Base-by-base conservation (phyloP, 2,329 filamentous ascomycete species). In the Macrophomina phaseolina region DNA sequence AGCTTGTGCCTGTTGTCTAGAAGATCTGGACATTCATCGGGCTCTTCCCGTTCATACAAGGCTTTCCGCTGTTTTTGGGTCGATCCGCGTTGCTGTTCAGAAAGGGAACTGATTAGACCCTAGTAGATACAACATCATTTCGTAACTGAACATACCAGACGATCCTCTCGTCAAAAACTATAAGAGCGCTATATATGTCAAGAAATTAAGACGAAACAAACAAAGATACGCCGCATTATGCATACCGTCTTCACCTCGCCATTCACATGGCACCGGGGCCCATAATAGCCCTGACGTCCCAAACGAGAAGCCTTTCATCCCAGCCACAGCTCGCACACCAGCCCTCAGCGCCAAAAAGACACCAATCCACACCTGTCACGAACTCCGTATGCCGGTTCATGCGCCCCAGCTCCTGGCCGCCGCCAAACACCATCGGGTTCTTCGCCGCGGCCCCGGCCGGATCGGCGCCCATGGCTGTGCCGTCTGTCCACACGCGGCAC, bases 341-440 rank as follows among this genome's bases (percentile, higher is more conserved):
- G 5, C 95, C 95, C 70, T 97, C 94, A 30, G 89, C 91, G 4
- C 95, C 95, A 78, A 99, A 99, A 52, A 99, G 80, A 80, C 95
- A 99, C 95, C 96, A 99, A 78, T 99, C 95, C 0, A 98, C 91
- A 7, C 95, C 95, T 3, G 93, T 97, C 9, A 91, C 93, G 74
- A 99, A 99, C 81, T 99, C 95, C 0, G 94, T 97, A 78, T 99
- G 95, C 18, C 89, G 82, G 67, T 92, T 93, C 94, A 99, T 97
- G 46, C 93, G 81, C 3, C 93, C 94, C 72, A 97, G 81, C 78
- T 97, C 90, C 30, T 85, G 82, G 1, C 91, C 92, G 48, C 88
- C 81, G 8, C 83, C 72, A 69, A 77, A 73, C 61, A 76, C 78
- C 71, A 80, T 77, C 4, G 78, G 74, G 60, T 80, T 74, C 5